These are phyloP conservation scores for Backusella tarrabulga DNA, from an alignment of 192 early-diverging fungal species.

Conservation along the genomic window DNA sequence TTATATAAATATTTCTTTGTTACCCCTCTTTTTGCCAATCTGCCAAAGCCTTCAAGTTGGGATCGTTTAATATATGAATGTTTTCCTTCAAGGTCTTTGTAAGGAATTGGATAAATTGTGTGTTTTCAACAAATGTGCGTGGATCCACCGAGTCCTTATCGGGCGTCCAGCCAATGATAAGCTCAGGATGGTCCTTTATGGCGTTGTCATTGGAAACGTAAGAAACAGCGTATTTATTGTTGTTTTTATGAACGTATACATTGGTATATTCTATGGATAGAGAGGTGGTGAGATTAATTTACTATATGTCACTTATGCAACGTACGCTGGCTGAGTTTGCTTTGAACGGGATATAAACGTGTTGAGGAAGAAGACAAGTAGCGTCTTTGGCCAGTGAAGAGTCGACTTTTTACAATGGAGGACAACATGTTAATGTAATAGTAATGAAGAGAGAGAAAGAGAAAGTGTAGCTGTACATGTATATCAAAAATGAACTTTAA, in stretches of 20 bases:
- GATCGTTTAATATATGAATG: slow-evolving; percentile 32
- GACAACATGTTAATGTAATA: background rate
- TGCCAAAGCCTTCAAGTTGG: slow-evolving; percentile 33
- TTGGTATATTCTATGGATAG: background rate
- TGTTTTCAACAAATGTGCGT: slow-evolving; percentile 30
- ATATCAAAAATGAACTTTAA: background rate
- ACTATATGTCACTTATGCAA: background rate
- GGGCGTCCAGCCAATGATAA: slow-evolving; percentile 35
- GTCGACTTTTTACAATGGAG: background rate
- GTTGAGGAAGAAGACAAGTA: background rate
- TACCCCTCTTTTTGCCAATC: slow-evolving; percentile 43
- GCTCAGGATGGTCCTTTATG: slow-evolving; percentile 7
- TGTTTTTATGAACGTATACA: background rate
- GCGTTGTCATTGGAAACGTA: slow-evolving; percentile 9
- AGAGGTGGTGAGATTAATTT: background rate
- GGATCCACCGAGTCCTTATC: slow-evolving; percentile 20
- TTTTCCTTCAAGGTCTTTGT: slow-evolving; percentile 22
- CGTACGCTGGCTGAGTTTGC: background rate
- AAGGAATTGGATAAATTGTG: slow-evolving; percentile 28
- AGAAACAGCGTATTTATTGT: slow-evolving; percentile 17
- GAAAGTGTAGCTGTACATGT: background rate
- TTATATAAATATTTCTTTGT: background rate
- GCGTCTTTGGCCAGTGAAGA: background rate
- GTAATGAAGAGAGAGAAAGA: background rate
- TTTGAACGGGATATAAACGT: background rate